phyloP scores from a whole-genome alignment of 169 alveolate species.

The Plasmodium ovale region DNA sequence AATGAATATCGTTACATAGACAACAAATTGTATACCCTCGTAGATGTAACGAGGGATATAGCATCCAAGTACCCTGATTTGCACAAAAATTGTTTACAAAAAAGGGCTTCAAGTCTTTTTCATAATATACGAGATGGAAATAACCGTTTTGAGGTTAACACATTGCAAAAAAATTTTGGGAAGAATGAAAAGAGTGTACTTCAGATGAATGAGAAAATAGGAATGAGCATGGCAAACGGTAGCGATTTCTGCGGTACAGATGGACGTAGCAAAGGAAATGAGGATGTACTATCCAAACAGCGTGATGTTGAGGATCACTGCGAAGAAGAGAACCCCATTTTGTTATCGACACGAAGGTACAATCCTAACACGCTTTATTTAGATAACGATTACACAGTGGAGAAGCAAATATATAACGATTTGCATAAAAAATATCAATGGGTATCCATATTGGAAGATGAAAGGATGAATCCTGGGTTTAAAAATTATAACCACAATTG shows the following conservation, averaged over 20 bases:
- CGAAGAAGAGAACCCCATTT: constrained; percentile 3
- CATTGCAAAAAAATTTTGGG: neutral
- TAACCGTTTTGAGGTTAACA: neutral
- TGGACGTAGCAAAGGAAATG: too few relatives aligned
- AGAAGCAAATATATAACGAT: constrained; percentile 58
- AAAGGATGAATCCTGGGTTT: constrained; percentile 78
- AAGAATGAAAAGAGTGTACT: neutral
- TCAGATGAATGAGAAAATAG: too few relatives aligned
- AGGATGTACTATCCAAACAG: too few relatives aligned
- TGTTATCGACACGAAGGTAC: neutral
- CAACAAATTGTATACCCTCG: constrained; percentile 45
- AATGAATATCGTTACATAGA: constrained; percentile 67
- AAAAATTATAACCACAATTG: constrained; percentile 74
- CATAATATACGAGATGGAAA: neutral
- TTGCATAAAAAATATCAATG: constrained; percentile 74
- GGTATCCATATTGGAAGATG: constrained; percentile 76
- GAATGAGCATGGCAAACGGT: too few relatives aligned
- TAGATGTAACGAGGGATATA: constrained; percentile 73
- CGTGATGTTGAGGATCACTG: too few relatives aligned
- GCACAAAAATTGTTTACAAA: constrained; percentile 1
- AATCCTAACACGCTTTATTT: constrained; percentile 34
- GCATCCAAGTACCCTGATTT: constrained; percentile 37
- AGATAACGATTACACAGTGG: constrained; percentile 74
- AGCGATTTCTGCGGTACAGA: too few relatives aligned
- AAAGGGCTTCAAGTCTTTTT: neutral